Conservation (phyloP, 139 green algal species). For the Yamagishiella unicocca region DNA sequence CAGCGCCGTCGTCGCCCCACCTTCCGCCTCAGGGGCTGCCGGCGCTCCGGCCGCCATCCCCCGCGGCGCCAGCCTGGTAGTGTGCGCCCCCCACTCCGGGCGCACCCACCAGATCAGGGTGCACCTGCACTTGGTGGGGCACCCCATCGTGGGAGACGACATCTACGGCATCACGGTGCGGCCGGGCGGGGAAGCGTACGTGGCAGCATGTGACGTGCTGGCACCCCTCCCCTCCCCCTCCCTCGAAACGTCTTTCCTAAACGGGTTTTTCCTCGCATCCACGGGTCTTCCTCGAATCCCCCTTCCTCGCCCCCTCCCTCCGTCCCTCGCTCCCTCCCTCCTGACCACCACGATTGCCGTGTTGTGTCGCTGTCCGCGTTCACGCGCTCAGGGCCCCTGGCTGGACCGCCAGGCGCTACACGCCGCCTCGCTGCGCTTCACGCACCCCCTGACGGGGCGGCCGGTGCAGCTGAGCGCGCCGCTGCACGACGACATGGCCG, state of each 20-base stretch:
- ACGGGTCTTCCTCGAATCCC: too few species aligned
- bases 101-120: conserved; percentile 85
- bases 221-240: too few species aligned
- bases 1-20: background rate
- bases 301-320: too few species aligned
- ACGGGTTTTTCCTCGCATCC: too few species aligned
- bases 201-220: too few species aligned
- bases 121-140: conserved; percentile 67
- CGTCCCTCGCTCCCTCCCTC: too few species aligned
- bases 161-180: conserved; percentile 71
- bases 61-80: conserved; percentile 57
- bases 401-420: conserved; percentile 79
- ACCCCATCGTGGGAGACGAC: conserved; percentile 79
- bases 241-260: too few species aligned
- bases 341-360: too few species aligned
- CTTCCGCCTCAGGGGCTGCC: too few species aligned
- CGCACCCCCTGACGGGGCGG: conserved; percentile 54
- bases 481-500: conserved; percentile 73
- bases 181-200: too few species aligned
- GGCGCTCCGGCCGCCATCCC: background rate
- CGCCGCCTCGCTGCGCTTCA: conserved; percentile 66
- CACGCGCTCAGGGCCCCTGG: conserved; percentile 72
- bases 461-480: conserved; percentile 69
- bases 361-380: too few species aligned
- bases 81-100: conserved; percentile 68